phyloP scores from a whole-genome alignment of 192 early-diverging fungal species.

The Spinellus fusiger region DNA sequence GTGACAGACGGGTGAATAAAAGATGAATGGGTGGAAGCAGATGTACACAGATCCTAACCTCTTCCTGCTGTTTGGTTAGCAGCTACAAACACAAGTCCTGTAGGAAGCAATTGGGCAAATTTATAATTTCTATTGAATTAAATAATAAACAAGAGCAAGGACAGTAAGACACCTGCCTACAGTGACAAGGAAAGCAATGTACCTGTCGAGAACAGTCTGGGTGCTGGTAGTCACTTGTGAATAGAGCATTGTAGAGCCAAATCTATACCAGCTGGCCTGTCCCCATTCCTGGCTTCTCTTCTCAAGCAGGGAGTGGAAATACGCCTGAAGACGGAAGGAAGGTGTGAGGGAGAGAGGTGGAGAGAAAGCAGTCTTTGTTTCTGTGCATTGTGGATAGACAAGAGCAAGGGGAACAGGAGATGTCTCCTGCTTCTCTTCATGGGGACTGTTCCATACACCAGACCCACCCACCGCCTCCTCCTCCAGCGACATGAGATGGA shows the following conservation, averaged over 20 bases:
- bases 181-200: conserved; percentile 17
- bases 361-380: conserved; percentile 4
- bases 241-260: conserved; percentile 77
- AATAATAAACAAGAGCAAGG: conserved; percentile 3
- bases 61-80: conserved; percentile 82
- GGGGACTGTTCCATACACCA: neutral
- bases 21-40: neutral
- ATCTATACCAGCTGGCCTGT: conserved; percentile 30
- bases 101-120: conserved; percentile 60
- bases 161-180: neutral
- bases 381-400: neutral
- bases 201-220: conserved; percentile 91
- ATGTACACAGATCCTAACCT: conserved; percentile 13
- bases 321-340: conserved; percentile 51
- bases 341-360: conserved; percentile 47
- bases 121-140: conserved; percentile 48
- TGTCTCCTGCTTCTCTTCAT: neutral
- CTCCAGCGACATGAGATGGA: neutral
- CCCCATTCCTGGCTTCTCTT: conserved; percentile 35
- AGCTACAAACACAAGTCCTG: conserved; percentile 76
- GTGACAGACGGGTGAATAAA: neutral
- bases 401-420: neutral
- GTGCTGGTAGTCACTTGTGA: conserved; percentile 76
- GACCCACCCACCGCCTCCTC: neutral
- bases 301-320: conserved; percentile 42